A percentile compares a stretch with the other conserved stretches of the same genome.
phyloP scores from a whole-genome alignment of 176 grass and related monocot genomes.

The Bromus sterilis region DNA sequence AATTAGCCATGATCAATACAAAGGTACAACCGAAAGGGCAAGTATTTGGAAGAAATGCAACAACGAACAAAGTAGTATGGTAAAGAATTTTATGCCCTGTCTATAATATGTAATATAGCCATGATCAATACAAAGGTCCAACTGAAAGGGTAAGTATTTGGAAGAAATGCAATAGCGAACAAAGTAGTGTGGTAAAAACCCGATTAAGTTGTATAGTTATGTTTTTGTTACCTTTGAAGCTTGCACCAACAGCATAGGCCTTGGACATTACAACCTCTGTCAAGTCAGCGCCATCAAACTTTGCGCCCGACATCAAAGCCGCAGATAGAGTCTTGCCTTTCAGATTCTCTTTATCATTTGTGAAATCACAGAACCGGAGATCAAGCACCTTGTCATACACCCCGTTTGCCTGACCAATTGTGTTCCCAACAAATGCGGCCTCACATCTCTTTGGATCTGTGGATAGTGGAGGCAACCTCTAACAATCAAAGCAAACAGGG shows the following conservation, averaged over 20 bases:
- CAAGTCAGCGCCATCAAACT: conserved; percentile 89
- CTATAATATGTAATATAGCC: neutral
- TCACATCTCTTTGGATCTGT: conserved; percentile 81
- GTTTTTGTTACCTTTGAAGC: conserved; percentile 67
- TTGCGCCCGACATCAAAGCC: conserved; percentile 69
- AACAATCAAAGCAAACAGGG: conserved; percentile 23
- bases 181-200: neutral
- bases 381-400: conserved; percentile 94
- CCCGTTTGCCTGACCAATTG: conserved; percentile 92
- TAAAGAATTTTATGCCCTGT: neutral
- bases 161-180: conserved; percentile 4
- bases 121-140: neutral
- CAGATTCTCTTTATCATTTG: conserved; percentile 67
- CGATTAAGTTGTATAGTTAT: neutral
- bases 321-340: conserved; percentile 88
- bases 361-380: conserved; percentile 82
- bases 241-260: conserved; percentile 90
- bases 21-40: neutral
- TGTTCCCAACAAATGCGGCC: conserved; percentile 90
- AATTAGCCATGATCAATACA: neutral
- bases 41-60: conserved; percentile 7
- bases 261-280: conserved; percentile 96
- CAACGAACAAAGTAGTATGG: neutral
- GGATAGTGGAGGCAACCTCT: conserved; percentile 86
- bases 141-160: neutral